These are phyloP conservation scores for Solanum acaule DNA, from an alignment of 257 asterid genomes.

Conservation along the genomic window DNA sequence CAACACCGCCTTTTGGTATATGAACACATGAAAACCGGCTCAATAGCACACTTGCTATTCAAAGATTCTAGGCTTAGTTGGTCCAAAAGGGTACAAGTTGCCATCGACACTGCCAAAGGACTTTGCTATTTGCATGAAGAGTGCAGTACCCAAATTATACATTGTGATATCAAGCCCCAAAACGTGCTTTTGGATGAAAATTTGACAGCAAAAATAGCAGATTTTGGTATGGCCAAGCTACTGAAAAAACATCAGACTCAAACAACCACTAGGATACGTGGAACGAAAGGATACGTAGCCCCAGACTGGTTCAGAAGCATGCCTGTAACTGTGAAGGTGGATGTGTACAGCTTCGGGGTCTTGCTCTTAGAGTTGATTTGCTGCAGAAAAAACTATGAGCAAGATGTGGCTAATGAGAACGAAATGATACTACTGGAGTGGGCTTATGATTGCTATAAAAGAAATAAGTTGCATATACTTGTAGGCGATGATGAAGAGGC, in stretches of 20 bases:
- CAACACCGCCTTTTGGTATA: constrained; percentile 16
- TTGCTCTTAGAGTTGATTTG: background rate
- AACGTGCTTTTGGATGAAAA: background rate
- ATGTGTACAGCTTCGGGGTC: background rate
- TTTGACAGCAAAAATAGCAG: background rate
- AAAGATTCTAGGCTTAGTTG: constrained; percentile 11
- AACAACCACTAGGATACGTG: background rate
- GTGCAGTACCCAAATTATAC: constrained; percentile 27
- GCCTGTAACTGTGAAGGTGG: background rate
- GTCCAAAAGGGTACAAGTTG: constrained; percentile 17
- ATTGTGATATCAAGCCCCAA: background rate
- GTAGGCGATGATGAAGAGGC: background rate
- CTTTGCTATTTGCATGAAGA: constrained; percentile 32
- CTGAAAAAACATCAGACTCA: background rate
- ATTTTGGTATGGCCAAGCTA: background rate
- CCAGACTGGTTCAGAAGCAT: background rate
- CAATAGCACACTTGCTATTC: constrained; percentile 11
- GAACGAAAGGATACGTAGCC: background rate
- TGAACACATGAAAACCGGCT: constrained; percentile 22
- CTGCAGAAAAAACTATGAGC: background rate
- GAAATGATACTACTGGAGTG: background rate
- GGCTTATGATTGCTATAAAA: background rate
- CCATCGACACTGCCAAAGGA: constrained; percentile 19
- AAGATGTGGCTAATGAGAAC: background rate
- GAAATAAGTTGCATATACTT: background rate